A percentile compares a stretch with the other conserved stretches of the same genome.
These are phyloP conservation scores for Verticillium nonalfalfae DNA, from an alignment of 2,329 filamentous ascomycete genomes.

Conservation along the genomic window DNA sequence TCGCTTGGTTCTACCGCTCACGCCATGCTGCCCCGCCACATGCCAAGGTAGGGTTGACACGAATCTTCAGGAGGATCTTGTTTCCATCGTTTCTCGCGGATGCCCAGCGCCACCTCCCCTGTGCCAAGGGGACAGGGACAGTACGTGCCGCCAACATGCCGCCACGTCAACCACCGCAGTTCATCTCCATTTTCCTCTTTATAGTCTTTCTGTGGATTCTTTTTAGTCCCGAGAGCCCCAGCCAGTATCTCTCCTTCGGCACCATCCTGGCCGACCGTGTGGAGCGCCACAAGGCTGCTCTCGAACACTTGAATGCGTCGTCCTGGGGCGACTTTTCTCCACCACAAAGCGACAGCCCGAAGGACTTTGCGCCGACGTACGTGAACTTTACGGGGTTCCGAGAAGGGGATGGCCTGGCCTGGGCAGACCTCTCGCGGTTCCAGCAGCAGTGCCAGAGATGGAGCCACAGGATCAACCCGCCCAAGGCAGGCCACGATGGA, in stretches of 20 bases:
- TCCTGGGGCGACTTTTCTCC: slow-evolving; percentile 56
- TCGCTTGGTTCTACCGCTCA: not conserved
- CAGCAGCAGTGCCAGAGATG: slow-evolving; percentile 58
- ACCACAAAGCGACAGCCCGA: slow-evolving; percentile 9
- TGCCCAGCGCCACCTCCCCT: not conserved
- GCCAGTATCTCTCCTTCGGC: slow-evolving; percentile 2
- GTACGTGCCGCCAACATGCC: slow-evolving; percentile 31
- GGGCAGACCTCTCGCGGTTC: slow-evolving; percentile 65
- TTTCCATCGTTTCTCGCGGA: not conserved
- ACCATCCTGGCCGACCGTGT: slow-evolving; percentile 38
- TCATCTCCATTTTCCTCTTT: slow-evolving; percentile 32
- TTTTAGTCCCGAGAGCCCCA: slow-evolving; percentile 26
- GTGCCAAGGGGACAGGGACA: not conserved
- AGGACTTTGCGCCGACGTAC: slow-evolving; percentile 26
- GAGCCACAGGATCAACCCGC: slow-evolving; percentile 44
- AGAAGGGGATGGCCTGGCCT: slow-evolving; percentile 67
- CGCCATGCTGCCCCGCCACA: not conserved
- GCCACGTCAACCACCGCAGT: slow-evolving; percentile 24
- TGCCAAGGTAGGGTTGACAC: not conserved
- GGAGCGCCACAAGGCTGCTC: slow-evolving; percentile 43
- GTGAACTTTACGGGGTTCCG: slow-evolving; percentile 75
- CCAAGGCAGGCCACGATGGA: slow-evolving; percentile 30
- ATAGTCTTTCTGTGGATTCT: slow-evolving; percentile 38
- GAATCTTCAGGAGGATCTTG: not conserved
- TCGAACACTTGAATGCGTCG: slow-evolving; percentile 47